Base-by-base conservation (phyloP, 2,329 filamentous ascomycete genomes). In the Claviceps lovelessii region DNA sequence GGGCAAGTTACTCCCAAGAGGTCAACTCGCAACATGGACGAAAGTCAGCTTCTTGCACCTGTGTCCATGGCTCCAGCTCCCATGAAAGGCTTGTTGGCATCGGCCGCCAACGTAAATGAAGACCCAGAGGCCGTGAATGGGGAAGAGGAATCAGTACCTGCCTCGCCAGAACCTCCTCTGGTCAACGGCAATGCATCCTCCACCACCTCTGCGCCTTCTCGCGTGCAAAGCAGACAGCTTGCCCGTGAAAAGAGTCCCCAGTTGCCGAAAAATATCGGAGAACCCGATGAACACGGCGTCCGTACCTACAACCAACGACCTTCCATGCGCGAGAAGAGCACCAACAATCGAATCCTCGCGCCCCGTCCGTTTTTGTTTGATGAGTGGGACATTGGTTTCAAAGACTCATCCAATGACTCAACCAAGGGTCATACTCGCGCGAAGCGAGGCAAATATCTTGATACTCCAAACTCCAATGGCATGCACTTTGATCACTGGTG, bases 321-420 rank as follows among this genome's bases (percentile, higher is more conserved):
- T 51, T 70, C 67, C 44, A 68, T 55, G 53, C 64, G 69, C 47
- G 69, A 71, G 37, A 69, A 68, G 67, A 57, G 71, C 31, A 73
- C 75, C 61, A 80, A 78, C 60, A 78, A 76, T 31, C 73, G 81
- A 54, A 73, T 81, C 61, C 67, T 79, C 47, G 64, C 64, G 5
- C 77, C 77, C 11, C 68, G 68, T 7, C 59, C 72, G 0, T 77
- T 76, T 58, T 67, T 72, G 52, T 81, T 73, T 55, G 70, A 76
- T 42, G 67, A 75, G 9, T 69, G 74, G 55, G 78, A 82, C 61
- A 82, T 83, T 57, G 79, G 79, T 15, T 82, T 80, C 63, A 73
- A 76, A 28, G 79, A 82, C 60, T 79, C 77, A 4, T 73, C 73
- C 57, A 82, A 82, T 56, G 76, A 79, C 59, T 73, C 74, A 35